Base-by-base conservation (phyloP, 306 rosid genomes). In the Pyrus bretschneideri region DNA sequence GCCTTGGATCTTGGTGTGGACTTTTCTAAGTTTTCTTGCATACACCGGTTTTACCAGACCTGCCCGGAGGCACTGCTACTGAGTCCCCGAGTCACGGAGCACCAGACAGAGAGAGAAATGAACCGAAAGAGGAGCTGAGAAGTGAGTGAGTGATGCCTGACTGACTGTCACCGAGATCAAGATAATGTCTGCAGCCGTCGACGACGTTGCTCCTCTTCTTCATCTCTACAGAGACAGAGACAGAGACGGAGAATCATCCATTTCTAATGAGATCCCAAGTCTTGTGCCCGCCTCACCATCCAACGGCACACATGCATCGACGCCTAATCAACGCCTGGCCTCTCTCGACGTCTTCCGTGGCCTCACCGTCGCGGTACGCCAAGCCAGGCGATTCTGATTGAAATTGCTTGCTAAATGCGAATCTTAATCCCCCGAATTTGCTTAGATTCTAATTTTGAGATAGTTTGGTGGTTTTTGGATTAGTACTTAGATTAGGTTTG, bases 261-360 rank as follows among this genome's bases (percentile, higher is more conserved):
- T 9, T 42, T 51, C 57, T 13, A 15, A 73, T 64, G 73, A 79
- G 68, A 70, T 40, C 61, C 78, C 69, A 77, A 87, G 79, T 45
- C 42, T 77, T 23, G 83, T 83, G 40, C 73, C 79, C 46, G 68
- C 70, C 71, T 63, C 64, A 10, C 45, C 83, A 15, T 76, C 86
- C 69, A 11, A 70, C 77, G 46, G 63, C 11, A 71, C 82, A 11
- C 83, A 78, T 64, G 77, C 75, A 25, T n/a, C 87, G 38, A 66
- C 69, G 35, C 51, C 73, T 27, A 86, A 70, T 81, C 90, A 85
- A 82, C 94, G 97, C 46, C 86, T 91, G 33, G 85, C 76, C 83
- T 89, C 94, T 74, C 93, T 91, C 75, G 97, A 91, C 64, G 97
- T 89, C 76, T 89, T 89, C 80, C 95, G 97, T 18, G 93, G 97